Evolutionary conservation across 495 filamentous ascomycete genomes (phyloP).

Genomic region (Xylaria intraflava): DNA sequence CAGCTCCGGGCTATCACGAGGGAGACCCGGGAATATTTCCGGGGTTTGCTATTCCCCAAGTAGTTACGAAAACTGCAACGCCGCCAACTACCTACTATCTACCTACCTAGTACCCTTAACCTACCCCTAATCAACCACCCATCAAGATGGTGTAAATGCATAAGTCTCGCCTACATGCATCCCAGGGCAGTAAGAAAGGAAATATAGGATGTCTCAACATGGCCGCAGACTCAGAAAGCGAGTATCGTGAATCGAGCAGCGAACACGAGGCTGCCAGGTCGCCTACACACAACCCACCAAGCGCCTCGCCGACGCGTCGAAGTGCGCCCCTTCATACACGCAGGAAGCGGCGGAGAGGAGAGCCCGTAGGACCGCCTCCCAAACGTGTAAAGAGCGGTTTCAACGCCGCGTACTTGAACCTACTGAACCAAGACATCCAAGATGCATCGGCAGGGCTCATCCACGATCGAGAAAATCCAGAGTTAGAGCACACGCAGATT

Average conservation of each 20-base stretch:
- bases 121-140: not conserved
- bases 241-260: not conserved
- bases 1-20: too few species aligned
- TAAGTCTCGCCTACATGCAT: slow-evolving; percentile 3
- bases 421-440: slow-evolving; percentile 52
- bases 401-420: slow-evolving; percentile 48
- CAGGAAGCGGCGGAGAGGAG: slow-evolving; percentile 11
- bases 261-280: not conserved
- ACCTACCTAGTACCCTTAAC: too few species aligned
- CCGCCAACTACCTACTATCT: too few species aligned
- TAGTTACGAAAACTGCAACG: too few species aligned
- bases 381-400: slow-evolving; percentile 35
- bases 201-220: too few species aligned
- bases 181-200: not conserved
- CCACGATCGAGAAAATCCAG: slow-evolving; percentile 2
- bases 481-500: slow-evolving; percentile 41
- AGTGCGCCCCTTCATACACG: not conserved
- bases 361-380: slow-evolving; percentile 9
- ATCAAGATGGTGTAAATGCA: slow-evolving; percentile 1
- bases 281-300: not conserved
- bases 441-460: slow-evolving; percentile 32
- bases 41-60: too few species aligned
- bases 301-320: not conserved
- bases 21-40: too few species aligned
- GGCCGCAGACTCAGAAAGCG: slow-evolving; percentile 6